Base-by-base conservation (phyloP, 1,284 basidiomycete species). In the Heliocybe sulcata region DNA sequence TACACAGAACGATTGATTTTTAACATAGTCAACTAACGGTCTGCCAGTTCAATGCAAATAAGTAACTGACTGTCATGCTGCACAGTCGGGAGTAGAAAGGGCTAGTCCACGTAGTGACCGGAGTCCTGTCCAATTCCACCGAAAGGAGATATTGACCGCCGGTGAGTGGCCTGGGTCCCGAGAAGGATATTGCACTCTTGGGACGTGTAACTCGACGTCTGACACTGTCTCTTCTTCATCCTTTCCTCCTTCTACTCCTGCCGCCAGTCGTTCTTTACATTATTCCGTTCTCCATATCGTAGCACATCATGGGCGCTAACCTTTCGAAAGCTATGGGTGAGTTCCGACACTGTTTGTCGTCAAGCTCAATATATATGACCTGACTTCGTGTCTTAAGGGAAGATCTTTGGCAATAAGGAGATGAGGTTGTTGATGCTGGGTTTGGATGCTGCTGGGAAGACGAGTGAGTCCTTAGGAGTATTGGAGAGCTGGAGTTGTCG, bases 321-420 rank as follows among this genome's bases (percentile, higher is more conserved):
- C 74, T 89, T 64, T 89, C 86, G 56, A 89, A 89, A 71, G 77
- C 86, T 50, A 71, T 89, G 68, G 77, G 86, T 88, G 61, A 63
- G 79, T 66, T 45, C 27, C 45, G 42, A 45, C 38, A 50, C 10
- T 55, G 50, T 50, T 56, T 56, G 49, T 56, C 27, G 1, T 2
- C 2, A 25, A 11, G 2, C 8, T 35, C 12, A 26, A 27, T 45
- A 29, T 54, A 52, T 56, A 55, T 53, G 45, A 29, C 19, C 45
- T 29, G 29, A 35, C 53, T 33, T 50, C 56, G 54, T 57, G 59
- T 66, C 72, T 58, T 68, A 77, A 88, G 89, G 83, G 71, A 92
- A 90, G 77, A 83, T 99, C 69, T 98, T 99, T 71, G 95, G 96
- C 70, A 99, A 97, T 83, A 98, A 95, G 83, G 97, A 99, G 80